These are phyloP conservation scores for Leavenworthia alabamica DNA, from an alignment of 345 rosid species.

Conservation along the genomic window DNA sequence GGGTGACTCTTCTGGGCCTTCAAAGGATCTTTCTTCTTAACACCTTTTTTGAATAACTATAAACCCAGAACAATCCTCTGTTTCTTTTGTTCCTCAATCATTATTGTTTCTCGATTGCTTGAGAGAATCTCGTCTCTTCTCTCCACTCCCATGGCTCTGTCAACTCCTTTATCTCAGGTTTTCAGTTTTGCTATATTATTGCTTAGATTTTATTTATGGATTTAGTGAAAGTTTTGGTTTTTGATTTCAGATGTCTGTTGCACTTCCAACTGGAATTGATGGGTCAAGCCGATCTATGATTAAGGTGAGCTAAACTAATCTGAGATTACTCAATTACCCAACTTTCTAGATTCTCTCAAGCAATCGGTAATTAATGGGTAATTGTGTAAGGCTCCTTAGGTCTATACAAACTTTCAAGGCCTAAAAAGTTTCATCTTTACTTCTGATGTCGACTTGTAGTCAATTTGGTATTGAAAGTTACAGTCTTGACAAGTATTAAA, in stretches of 20 bases:
- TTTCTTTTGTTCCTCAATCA: background rate
- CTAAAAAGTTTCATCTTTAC: background rate
- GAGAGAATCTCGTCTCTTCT: background rate
- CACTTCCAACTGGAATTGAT: slow-evolving; percentile 26
- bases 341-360: no score
- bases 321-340: background rate
- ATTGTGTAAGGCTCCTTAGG: no score
- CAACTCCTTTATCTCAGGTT: slow-evolving; percentile 28
- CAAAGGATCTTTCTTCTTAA: slow-evolving; percentile 9
- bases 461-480: slow-evolving; percentile 6
- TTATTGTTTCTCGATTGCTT: background rate
- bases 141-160: slow-evolving; percentile 25
- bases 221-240: slow-evolving; percentile 3
- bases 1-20: slow-evolving; percentile 27
- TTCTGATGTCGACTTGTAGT: slow-evolving; percentile 12
- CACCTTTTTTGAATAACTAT: background rate
- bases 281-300: slow-evolving; percentile 22
- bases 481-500: background rate
- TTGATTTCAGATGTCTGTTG: slow-evolving; percentile 21
- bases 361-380: no score
- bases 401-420: no score
- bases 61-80: slow-evolving; percentile 17
- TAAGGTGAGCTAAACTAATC: slow-evolving; percentile 18
- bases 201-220: background rate
- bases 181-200: background rate